Percentiles rank a stretch among this genome's conserved stretches.
phyloP scores from a whole-genome alignment of 345 rosid species.

The Adansonia digitata region DNA sequence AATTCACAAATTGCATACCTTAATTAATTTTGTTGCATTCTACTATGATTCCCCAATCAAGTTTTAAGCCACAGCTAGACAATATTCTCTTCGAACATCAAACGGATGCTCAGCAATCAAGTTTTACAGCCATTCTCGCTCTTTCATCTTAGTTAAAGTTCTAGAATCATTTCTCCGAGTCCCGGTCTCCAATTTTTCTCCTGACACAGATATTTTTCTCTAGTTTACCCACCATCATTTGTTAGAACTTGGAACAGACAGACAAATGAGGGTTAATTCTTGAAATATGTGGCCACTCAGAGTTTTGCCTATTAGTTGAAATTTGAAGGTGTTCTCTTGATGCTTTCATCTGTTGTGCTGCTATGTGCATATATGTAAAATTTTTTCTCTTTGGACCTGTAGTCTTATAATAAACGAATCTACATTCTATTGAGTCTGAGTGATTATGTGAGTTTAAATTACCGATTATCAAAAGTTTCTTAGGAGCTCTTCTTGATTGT shows the following conservation, averaged over 20 bases:
- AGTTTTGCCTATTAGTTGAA: background rate
- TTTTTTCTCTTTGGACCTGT: background rate
- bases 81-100: background rate
- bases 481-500: background rate
- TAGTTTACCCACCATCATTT: background rate
- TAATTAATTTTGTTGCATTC: background rate
- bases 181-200: no score
- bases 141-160: background rate
- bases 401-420: background rate
- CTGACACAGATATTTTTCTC: no score
- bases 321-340: no score
- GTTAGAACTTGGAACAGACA: background rate
- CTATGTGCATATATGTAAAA: no score
- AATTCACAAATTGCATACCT: slow-evolving; percentile 11
- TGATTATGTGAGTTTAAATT: background rate
- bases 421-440: no score
- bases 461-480: background rate
- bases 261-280: background rate
- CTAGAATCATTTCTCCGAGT: background rate
- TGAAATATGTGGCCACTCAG: background rate
- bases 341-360: background rate
- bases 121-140: no score
- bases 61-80: background rate
- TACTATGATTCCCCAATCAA: background rate
- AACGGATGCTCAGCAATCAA: background rate